phyloP scores from a whole-genome alignment of 768 basidiomycete species.

The Suillus paluster region DNA sequence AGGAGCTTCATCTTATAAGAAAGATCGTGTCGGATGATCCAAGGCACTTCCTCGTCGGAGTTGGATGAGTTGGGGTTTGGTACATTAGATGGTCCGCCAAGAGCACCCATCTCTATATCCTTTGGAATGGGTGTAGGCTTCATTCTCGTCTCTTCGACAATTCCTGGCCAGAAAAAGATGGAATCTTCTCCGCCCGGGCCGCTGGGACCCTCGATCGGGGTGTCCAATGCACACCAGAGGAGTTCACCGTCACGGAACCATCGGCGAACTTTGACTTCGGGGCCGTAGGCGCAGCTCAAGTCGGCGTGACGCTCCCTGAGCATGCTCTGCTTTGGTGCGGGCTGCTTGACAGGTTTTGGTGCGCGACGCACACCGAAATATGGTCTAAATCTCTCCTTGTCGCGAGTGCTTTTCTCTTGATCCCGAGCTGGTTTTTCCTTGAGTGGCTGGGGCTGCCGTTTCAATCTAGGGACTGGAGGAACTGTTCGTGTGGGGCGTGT shows the following conservation, averaged over 20 bases:
- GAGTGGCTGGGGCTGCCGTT: conserved; percentile 11
- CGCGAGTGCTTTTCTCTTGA: neutral
- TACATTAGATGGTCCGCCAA: conserved; percentile 14
- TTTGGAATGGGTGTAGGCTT: conserved; percentile 47
- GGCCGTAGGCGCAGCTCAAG: conserved; percentile 58
- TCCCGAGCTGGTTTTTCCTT: conserved; percentile 13
- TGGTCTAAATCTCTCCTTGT: conserved; percentile 34
- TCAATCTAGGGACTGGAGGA: conserved; percentile 27
- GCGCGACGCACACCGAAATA: conserved; percentile 46
- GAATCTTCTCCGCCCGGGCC: conserved; percentile 36
- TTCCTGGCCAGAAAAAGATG: conserved; percentile 77
- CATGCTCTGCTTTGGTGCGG: conserved; percentile 53
- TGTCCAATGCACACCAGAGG: conserved; percentile 66
- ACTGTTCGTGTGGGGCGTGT: conserved; percentile 13
- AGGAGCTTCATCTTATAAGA: conserved; percentile 73
- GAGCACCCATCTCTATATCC: conserved; percentile 5
- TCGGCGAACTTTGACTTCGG: conserved; percentile 51
- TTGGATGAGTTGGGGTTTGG: conserved; percentile 19
- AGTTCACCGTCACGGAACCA: conserved; percentile 74
- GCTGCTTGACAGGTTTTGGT: conserved; percentile 38
- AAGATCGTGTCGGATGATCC: conserved; percentile 63
- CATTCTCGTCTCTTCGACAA: conserved; percentile 62
- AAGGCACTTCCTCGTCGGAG: conserved; percentile 43
- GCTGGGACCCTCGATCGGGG: conserved; percentile 49
- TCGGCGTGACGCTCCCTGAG: conserved; percentile 67